These are phyloP conservation scores for Pyrenula massariospora DNA, from an alignment of 495 filamentous ascomycete genomes.

Conservation along the genomic window DNA sequence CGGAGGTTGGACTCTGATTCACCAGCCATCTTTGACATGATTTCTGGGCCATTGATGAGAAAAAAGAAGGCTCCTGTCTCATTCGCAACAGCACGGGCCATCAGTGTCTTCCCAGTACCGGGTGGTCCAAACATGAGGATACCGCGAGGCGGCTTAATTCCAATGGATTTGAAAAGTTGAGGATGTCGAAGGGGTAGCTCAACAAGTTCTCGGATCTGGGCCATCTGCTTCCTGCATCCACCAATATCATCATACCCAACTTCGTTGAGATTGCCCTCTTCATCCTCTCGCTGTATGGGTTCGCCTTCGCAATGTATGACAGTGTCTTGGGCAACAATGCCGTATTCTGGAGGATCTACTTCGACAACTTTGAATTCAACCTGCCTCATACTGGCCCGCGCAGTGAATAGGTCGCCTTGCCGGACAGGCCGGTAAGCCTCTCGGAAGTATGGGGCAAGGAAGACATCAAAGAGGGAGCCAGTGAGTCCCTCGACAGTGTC, in stretches of 20 bases:
- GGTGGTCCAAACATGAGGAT: constrained; percentile 96
- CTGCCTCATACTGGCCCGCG: constrained; percentile 94
- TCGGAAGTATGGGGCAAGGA: constrained; percentile 98
- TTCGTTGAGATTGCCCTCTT: constrained; percentile 97
- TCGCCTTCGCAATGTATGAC: constrained; percentile 98
- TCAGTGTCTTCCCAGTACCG: constrained; percentile 97
- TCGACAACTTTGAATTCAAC: constrained; percentile 99
- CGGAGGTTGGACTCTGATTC: constrained; percentile 96
- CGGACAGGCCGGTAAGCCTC: constrained; percentile 95
- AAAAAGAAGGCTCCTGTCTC: constrained; percentile 99
- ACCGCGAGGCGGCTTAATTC: constrained; percentile 98
- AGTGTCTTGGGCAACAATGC: constrained; percentile 96
- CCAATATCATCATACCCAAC: constrained; percentile 99
- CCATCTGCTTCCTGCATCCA: constrained; percentile 99
- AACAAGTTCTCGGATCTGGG: constrained; percentile 95
- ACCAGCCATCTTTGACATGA: constrained; percentile 99
- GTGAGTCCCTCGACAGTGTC: constrained; percentile 97
- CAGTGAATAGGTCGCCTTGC: constrained; percentile 94
- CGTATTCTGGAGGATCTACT: constrained; percentile 94
- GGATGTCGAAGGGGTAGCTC: constrained; percentile 93
- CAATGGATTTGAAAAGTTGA: constrained; percentile 98
- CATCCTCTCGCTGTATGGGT: constrained; percentile 95
- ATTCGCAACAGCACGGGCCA: constrained; percentile 97
- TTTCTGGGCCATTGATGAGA: constrained; percentile 96
- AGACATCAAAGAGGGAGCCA: constrained; percentile 96